Evolutionary conservation across 192 early-diverging fungal genomes (phyloP), one percentile per base, ranked within the genome.

Genomic region (Oehlia diaphana): DNA sequence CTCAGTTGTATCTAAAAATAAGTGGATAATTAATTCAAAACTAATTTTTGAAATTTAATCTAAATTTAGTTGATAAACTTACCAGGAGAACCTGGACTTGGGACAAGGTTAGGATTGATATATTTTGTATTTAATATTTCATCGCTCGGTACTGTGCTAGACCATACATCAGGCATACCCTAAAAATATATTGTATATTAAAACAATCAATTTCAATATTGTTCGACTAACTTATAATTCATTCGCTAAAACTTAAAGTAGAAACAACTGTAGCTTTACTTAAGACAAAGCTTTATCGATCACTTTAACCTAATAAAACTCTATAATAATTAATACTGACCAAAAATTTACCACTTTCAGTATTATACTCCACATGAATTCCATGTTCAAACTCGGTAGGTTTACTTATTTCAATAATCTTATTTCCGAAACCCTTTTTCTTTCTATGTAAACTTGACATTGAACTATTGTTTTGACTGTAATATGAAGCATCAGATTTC

Each of bases 101-200:
- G 88, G 14, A 89, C 88, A 33, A 89, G 87, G 73, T 88, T 81
- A 2, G 88, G 88, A 39, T 83, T 88, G 74, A 89, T 85, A 67
- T 84, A 88, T 50, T 84, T 86, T 10, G 88, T 89, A 70, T 89
- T 82, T 12, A 89, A 64, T 10, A 87, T 80, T 81, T 88, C 88
- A 66, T 89, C 88, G 6, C 86, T 87, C 19, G 86, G 88, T 31
- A 89, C 73, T 39, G 79, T 83, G 47, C 85, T 83, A 63, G 86
- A 85, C 88, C 88, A 89, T 10, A 89, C 88, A 66, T 89, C 88
- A n/a, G 88, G 88, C 58, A 89, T 82, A 14, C 88, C 84, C 83
- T 84, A 71, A 70, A 26, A 10, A 70, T 9, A 37, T 37, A 70
- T 42, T 8, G 37, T 42, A 42, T 42, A 42, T 42, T 66, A 66